These are phyloP conservation scores for Globisporangium barbulae DNA, from an alignment of 352 stramenopile genomes.

Conservation along the genomic window DNA sequence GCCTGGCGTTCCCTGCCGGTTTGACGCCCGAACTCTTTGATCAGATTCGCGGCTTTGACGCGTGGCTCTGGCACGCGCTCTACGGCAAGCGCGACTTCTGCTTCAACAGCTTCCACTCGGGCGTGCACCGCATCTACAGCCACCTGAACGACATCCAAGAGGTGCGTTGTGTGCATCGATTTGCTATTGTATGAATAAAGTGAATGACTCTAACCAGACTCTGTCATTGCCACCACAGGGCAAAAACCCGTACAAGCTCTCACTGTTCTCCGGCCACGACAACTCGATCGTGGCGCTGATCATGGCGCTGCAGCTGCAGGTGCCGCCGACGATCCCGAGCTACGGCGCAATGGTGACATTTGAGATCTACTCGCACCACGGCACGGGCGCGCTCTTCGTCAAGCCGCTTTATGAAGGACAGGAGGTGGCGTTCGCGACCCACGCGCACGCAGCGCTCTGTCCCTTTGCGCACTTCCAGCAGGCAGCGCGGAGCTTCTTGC, in stretches of 20 bases:
- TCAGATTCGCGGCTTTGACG: constrained; percentile 61
- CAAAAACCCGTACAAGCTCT: constrained; percentile 42
- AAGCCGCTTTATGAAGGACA: constrained; percentile 51
- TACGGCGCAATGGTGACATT: constrained; percentile 79
- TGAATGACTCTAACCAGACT: not conserved
- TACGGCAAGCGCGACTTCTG: constrained; percentile 73
- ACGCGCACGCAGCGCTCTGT: constrained; percentile 43
- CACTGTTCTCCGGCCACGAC: constrained; percentile 77
- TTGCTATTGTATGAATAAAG: constrained; percentile 1
- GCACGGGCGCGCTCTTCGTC: constrained; percentile 44
- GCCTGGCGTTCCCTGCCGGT: constrained; percentile 48
- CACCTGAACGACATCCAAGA: constrained; percentile 41
- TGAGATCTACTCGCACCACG: constrained; percentile 51
- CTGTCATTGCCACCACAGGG: constrained; percentile 10
- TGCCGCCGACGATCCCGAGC: constrained; percentile 46
- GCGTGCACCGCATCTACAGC: constrained; percentile 51
- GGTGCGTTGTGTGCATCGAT: constrained; percentile 17
- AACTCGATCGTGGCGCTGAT: constrained; percentile 76
- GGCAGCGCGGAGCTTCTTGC: constrained; percentile 45
- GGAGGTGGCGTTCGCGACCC: constrained; percentile 36
- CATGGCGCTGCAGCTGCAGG: constrained; percentile 56
- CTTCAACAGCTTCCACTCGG: constrained; percentile 50
- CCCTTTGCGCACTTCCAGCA: constrained; percentile 54
- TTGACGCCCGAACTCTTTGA: constrained; percentile 55
- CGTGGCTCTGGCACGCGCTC: constrained; percentile 71